Base-by-base conservation (phyloP, 805 yeast species). In the Saccharomyces cerevisiae region DNA sequence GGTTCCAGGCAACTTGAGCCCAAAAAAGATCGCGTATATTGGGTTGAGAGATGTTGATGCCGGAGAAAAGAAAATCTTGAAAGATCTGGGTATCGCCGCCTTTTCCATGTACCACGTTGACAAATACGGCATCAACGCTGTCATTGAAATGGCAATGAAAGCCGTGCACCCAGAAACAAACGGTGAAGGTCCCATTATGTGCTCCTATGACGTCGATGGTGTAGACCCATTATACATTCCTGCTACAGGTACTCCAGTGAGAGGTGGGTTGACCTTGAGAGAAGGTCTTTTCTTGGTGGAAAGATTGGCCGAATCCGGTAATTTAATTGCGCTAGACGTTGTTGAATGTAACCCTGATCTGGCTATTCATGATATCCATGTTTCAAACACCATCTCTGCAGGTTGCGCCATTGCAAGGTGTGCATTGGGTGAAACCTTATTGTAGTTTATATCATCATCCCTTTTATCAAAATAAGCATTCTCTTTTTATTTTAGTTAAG, bases 181-280 rank as follows among this genome's bases (percentile, higher is more conserved):
- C 53, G 79, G 82, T 22, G 74, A 78, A 53, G 72, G 79, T 49
- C 98, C 99, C 50, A 79, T 94, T 58, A 97, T 92, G 75, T 73
- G 94, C 60, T 85, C 95, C 28, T 92, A 91, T 69, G 99, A 92
- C 68, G 97, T 92, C 47, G 99, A 92, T 72, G 97, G 97, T 47
- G 85, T 94, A 55, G 99, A 92, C 72, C 98, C 98, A 49, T 78
- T 83, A 57, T 90, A 77, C 67, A 97, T 94, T 13, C 97, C 97
- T 21, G 96, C 97, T 43, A 92, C 99, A 0, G 99, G 99, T 53
- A 94, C 99, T 1, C 92, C 97, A 47, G 99, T 92, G 14, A 84
- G 96, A 70, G 98, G 98, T 59, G 99, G 99, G 3, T 76, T 92
- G 59, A 85, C 97, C 8, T 79, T 92, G 71, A 82, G 99, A 74